These are phyloP conservation scores for Tetrapyrgos nigripes DNA, from an alignment of 1,284 basidiomycete species.

Conservation along the genomic window DNA sequence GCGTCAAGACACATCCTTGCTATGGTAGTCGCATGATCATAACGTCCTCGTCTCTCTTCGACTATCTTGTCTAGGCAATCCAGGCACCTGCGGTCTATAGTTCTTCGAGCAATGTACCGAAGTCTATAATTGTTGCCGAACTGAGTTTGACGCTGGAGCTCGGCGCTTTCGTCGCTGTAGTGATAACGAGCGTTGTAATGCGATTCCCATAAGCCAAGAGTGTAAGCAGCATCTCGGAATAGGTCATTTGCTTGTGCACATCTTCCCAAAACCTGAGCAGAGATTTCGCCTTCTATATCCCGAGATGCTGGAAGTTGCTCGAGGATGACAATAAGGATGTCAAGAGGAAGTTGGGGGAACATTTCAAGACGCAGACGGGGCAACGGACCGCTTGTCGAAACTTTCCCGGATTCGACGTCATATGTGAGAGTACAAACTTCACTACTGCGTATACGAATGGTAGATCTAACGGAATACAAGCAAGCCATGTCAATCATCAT, in stretches of 20 bases:
- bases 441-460: neutral
- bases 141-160: conserved; percentile 38
- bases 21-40: conserved; percentile 42
- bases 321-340: conserved; percentile 17
- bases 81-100: conserved; percentile 50
- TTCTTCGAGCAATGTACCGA: conserved; percentile 51
- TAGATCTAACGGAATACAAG: neutral
- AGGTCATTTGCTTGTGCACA: conserved; percentile 14
- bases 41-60: conserved; percentile 37
- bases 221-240: conserved; percentile 13
- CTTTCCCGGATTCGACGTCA: neutral
- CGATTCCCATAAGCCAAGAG: conserved; percentile 50
- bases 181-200: conserved; percentile 57
- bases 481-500: conserved; percentile 28
- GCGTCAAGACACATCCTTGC: conserved; percentile 52
- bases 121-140: conserved; percentile 48
- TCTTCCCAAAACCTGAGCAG: conserved; percentile 8
- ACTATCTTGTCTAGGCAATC: conserved; percentile 48
- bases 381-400: too few relatives aligned
- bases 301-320: conserved; percentile 11
- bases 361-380: too few relatives aligned
- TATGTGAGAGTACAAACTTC: neutral
- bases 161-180: conserved; percentile 42
- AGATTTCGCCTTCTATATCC: conserved; percentile 4
- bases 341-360: conserved; percentile 11